These are phyloP conservation scores for Fusarium globosum DNA, from an alignment of 2,329 filamentous ascomycete genomes.

Conservation along the genomic window DNA sequence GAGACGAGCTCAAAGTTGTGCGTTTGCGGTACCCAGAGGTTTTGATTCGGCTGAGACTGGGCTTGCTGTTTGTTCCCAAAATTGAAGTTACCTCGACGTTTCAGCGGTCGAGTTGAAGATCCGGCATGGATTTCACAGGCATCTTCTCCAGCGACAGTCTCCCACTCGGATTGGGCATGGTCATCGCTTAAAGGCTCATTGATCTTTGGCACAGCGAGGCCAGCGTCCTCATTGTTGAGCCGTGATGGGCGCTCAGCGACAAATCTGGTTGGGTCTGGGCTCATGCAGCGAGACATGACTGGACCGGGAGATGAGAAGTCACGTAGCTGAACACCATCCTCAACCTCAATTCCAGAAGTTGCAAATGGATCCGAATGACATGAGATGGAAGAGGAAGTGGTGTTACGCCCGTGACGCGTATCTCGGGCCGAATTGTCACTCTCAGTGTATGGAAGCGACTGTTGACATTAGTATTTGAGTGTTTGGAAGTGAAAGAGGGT, in stretches of 20 bases:
- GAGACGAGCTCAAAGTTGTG: conserved; percentile 23
- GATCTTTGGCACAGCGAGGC: not conserved
- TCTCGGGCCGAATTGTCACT: conserved; percentile 37
- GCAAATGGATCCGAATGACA: conserved; percentile 26
- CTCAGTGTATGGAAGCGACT: conserved; percentile 33
- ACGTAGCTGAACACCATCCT: conserved; percentile 11
- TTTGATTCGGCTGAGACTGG: not conserved
- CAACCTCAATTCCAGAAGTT: conserved; percentile 13
- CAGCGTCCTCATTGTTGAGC: not conserved
- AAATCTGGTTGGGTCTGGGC: conserved; percentile 24
- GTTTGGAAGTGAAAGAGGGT: not conserved
- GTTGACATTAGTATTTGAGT: conserved; percentile 13
- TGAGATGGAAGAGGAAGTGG: conserved; percentile 26
- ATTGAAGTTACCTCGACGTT: conserved; percentile 32
- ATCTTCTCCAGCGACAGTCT: conserved; percentile 46
- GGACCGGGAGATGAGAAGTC: conserved; percentile 23
- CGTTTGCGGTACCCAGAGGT: conserved; percentile 7
- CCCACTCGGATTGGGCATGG: conserved; percentile 46
- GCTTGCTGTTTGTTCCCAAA: conserved; percentile 22
- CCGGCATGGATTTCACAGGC: conserved; percentile 29
- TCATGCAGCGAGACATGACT: conserved; percentile 2
- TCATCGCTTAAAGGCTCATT: conserved; percentile 28
- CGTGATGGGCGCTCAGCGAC: conserved; percentile 30
- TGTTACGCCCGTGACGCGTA: conserved; percentile 30
- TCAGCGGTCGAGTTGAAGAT: conserved; percentile 8